Conservation (phyloP, 2,329 filamentous ascomycete species). For the Pseudocercospora pini-densiflorae region DNA sequence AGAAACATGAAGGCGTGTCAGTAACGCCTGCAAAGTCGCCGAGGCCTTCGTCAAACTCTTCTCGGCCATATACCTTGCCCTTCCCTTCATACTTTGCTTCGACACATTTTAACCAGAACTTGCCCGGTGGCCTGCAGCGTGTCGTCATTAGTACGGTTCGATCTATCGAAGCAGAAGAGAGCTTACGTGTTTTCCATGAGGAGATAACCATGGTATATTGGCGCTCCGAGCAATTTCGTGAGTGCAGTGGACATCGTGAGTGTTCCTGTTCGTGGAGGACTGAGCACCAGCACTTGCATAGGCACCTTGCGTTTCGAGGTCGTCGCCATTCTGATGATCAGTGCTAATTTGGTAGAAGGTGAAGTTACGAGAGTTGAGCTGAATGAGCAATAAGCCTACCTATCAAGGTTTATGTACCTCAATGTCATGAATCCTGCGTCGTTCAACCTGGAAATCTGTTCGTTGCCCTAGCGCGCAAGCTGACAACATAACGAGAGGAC, state of each 20-base stretch:
- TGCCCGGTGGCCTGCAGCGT: background rate
- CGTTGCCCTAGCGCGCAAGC: background rate
- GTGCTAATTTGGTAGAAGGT: background rate
- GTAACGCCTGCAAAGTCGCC: background rate
- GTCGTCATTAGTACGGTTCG: background rate
- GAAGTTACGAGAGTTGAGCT: background rate
- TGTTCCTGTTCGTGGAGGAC: background rate
- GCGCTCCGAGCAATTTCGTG: background rate
- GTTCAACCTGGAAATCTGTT: background rate
- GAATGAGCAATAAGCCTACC: background rate
- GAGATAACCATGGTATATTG: background rate
- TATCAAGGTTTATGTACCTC: background rate
- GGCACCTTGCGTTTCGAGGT: background rate
- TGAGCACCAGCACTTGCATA: conserved; percentile 1
- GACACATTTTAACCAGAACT: background rate
- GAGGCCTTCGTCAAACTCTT: background rate
- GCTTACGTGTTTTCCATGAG: background rate
- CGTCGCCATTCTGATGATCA: background rate
- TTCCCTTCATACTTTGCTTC: conserved; percentile 7
- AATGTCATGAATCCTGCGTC: background rate
- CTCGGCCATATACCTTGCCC: background rate
- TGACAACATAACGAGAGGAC: background rate
- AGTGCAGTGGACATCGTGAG: background rate
- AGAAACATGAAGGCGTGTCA: background rate
- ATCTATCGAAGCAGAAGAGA: background rate